Evolutionary conservation across 2,329 filamentous ascomycete species (phyloP), one percentile per base, ranked within the genome.

Genomic region (Plenodomus biglobosus): DNA sequence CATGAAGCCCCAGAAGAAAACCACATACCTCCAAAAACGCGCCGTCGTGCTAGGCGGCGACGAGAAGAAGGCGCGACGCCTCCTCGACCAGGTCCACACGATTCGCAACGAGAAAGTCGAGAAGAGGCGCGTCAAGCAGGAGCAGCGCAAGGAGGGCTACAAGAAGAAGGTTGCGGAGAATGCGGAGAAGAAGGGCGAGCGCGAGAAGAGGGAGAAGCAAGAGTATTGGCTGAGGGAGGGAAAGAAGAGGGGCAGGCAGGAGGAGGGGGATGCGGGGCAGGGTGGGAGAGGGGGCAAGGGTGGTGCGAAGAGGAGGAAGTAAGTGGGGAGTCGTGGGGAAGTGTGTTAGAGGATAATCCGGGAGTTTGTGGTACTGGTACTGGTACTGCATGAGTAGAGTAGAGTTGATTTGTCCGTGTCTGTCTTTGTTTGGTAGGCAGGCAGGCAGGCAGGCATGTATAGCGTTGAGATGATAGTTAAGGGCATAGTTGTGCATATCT

Each of bases 191-290:
- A 37, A 20, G 35, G 35, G 16, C 3, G 35, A 37, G 35, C 5
- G 35, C 5, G 92, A 97, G 79, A 95, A 92, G 83, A 84, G 85
- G 63, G 92, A 99, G 77, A 87, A 85, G 69, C 87, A 95, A 71
- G 92, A 96, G 62, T 99, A 85, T 69, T 99, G 94, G 94, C 80
- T 85, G 63, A 85, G 85, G 64, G 95, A 99, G 75, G 94, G 94
- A 8, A 89, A 87, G 77, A 90, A 89, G 77, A 78, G 86, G 59
- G 84, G 82, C 71, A 78, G 78, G 27, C 75, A 78, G 57, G 78
- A 77, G 42, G 79, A 76, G 17, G 80, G 73, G 49, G 81, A 78
- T 22, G 73, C n/a, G n/a, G n/a, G n/a, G n/a, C n/a, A n/a, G n/a
- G n/a, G n/a, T n/a, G n/a, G 65, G 38, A 76, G 74, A 21, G 55